These are phyloP conservation scores for Adansonia digitata DNA, from an alignment of 345 rosid species.

Conservation along the genomic window DNA sequence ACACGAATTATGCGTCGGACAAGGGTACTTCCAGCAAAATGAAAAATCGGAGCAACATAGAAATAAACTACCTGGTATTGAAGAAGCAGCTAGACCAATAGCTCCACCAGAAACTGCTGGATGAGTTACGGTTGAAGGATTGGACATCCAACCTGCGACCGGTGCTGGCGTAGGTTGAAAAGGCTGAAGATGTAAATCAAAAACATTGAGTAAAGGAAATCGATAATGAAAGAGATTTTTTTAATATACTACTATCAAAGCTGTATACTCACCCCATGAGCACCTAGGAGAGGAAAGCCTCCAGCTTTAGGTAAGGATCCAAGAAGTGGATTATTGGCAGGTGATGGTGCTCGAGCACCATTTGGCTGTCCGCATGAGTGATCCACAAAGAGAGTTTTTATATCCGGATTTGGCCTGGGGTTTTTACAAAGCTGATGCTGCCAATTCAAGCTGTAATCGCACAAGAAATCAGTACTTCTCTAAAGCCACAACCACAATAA, in stretches of 20 bases:
- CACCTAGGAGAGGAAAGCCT: conserved; percentile 89
- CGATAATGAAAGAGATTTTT: not conserved
- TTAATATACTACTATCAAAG: not conserved
- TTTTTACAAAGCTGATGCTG: conserved; percentile 97
- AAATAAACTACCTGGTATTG: conserved; percentile 62
- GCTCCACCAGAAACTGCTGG: conserved; percentile 83
- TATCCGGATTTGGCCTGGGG: conserved; percentile 98
- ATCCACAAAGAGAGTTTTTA: conserved; percentile 94
- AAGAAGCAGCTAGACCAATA: conserved; percentile 82
- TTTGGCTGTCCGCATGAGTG: conserved; percentile 96
- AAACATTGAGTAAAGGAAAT: conserved; percentile 18
- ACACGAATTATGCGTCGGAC: no score
- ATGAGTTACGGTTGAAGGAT: conserved; percentile 76
- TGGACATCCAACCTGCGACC: conserved; percentile 98
- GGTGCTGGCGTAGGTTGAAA: conserved; percentile 79
- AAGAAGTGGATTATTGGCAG: conserved; percentile 77
- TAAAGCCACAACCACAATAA: not conserved
- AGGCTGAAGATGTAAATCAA: conserved; percentile 54
- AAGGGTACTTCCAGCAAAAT: no score
- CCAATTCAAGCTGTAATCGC: conserved; percentile 84
- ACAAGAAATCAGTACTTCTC: conserved; percentile 17
- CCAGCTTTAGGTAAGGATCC: conserved; percentile 90
- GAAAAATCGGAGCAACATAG: no score
- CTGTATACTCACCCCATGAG: conserved; percentile 75
- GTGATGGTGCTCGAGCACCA: conserved; percentile 98